Conservation (phyloP, 2,329 filamentous ascomycete species). For the Pseudogymnoascus sp. region DNA sequence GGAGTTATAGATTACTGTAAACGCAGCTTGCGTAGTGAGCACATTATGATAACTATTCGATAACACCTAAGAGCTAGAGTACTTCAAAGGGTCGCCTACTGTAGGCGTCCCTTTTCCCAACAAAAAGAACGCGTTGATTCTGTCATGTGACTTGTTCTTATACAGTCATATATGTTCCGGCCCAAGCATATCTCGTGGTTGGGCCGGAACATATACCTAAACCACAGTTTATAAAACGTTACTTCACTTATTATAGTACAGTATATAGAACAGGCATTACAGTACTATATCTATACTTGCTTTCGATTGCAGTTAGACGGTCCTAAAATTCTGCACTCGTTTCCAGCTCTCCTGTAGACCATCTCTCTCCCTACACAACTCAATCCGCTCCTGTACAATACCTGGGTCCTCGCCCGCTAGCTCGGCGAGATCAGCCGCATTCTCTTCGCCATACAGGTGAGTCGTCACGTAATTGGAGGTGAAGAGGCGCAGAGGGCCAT, state of each 20-base stretch:
- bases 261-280: not conserved
- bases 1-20: too few relatives aligned
- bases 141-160: too few relatives aligned
- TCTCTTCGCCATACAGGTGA: conserved; percentile 15
- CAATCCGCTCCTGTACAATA: conserved; percentile 10
- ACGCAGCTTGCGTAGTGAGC: too few relatives aligned
- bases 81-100: too few relatives aligned
- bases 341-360: conserved; percentile 17
- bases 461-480: conserved; percentile 15
- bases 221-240: not conserved
- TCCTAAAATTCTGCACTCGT: conserved; percentile 15
- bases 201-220: not conserved
- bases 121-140: too few relatives aligned
- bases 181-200: too few relatives aligned
- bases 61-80: too few relatives aligned
- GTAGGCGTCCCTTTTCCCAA: too few relatives aligned
- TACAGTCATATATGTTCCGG: too few relatives aligned
- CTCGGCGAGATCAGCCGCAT: conserved; percentile 7
- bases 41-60: too few relatives aligned
- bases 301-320: conserved; percentile 11
- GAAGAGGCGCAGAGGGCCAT: conserved; percentile 15
- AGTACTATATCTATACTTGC: not conserved
- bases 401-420: conserved; percentile 15
- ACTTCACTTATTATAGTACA: not conserved
- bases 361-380: conserved; percentile 10